These are phyloP conservation scores for Globisporangium sylvaticum DNA, from an alignment of 352 stramenopile genomes.

Conservation along the genomic window DNA sequence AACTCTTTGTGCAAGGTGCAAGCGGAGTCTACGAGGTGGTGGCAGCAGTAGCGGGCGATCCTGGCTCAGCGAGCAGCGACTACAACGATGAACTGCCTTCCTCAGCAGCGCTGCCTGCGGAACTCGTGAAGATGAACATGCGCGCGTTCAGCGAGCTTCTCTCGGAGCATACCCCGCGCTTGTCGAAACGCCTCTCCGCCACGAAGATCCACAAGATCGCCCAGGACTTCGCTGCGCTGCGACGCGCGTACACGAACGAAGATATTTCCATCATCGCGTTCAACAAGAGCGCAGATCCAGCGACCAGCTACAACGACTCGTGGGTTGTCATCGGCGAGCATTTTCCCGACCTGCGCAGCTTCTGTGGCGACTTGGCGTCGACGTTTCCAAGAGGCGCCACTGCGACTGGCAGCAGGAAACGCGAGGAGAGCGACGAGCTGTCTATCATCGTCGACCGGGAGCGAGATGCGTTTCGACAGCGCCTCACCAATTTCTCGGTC, in stretches of 20 bases:
- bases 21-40: background rate
- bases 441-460: background rate
- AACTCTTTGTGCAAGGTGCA: background rate
- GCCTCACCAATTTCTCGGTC: background rate
- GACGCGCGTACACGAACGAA: background rate
- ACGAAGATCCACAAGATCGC: background rate
- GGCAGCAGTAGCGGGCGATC: background rate
- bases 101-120: background rate
- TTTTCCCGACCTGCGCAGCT: background rate
- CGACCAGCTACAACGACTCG: background rate
- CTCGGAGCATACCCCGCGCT: background rate
- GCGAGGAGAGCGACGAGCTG: background rate
- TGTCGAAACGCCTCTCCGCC: background rate
- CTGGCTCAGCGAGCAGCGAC: background rate
- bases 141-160: background rate
- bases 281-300: background rate
- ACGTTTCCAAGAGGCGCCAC: background rate
- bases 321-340: background rate
- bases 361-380: constrained; percentile 1
- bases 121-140: constrained; percentile 1
- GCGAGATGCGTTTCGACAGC: background rate
- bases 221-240: background rate
- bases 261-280: background rate
- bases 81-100: background rate
- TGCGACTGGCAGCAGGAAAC: background rate